phyloP scores from a whole-genome alignment of 129 eudicot genomes.

The Logfia minima region DNA sequence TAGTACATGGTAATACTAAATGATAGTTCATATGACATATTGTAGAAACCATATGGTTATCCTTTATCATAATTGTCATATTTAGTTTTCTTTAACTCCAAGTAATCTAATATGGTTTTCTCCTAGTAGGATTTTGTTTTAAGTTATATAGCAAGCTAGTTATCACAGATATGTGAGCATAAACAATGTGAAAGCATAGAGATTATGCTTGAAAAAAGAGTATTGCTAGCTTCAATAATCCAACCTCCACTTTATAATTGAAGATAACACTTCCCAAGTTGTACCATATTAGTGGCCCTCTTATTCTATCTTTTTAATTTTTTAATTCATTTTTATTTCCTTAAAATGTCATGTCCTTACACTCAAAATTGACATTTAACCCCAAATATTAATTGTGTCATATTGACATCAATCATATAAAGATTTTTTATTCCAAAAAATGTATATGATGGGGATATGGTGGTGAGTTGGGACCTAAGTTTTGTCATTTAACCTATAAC shows the following conservation, averaged over 20 bases:
- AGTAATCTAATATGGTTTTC: no score
- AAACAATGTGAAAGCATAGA: not conserved
- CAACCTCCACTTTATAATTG: not conserved
- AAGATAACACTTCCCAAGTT: not conserved
- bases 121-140: no score
- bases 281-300: conserved; percentile 12
- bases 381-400: conserved; percentile 9
- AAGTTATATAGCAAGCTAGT: no score
- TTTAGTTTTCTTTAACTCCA: no score
- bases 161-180: no score
- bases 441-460: conserved; percentile 14
- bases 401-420: conserved; percentile 11
- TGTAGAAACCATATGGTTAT: no score
- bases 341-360: conserved; percentile 2
- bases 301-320: not conserved
- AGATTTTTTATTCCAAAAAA: not conserved
- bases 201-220: not conserved
- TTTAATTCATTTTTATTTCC: not conserved
- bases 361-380: not conserved
- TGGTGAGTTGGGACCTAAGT: conserved; percentile 1
- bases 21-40: no score
- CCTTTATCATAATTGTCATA: no score
- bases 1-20: no score
- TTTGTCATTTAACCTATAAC: conserved; percentile 17
- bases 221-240: not conserved